A percentile compares a stretch with the other conserved stretches of the same genome.
phyloP scores from a whole-genome alignment of 2,329 filamentous ascomycete genomes.

The Stromatinia cepivora region DNA sequence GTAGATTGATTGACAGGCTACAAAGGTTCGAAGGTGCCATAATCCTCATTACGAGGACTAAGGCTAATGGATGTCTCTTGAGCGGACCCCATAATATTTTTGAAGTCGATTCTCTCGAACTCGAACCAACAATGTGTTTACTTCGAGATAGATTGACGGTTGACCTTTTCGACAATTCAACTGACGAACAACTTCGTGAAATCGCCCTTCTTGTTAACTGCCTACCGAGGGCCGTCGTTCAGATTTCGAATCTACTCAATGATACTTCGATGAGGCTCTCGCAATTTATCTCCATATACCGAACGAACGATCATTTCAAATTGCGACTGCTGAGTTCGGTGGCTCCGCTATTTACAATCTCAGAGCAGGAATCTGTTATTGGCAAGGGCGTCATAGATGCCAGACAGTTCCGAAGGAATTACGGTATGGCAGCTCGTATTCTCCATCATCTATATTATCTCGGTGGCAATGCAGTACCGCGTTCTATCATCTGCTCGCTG shows the following conservation, averaged over 20 bases:
- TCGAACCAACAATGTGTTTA: constrained; percentile 29
- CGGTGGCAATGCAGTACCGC: constrained; percentile 32
- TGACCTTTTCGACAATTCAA: constrained; percentile 25
- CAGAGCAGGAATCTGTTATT: constrained; percentile 31
- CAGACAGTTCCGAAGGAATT: constrained; percentile 29
- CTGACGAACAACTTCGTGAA: constrained; percentile 30
- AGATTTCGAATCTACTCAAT: constrained; percentile 33
- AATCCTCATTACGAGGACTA: constrained; percentile 31
- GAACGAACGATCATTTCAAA: constrained; percentile 31
- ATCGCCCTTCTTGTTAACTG: constrained; percentile 28
- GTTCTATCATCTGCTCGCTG: constrained; percentile 28
- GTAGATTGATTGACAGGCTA: constrained; percentile 28
- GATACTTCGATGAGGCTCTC: constrained; percentile 33
- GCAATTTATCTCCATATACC: constrained; percentile 34
- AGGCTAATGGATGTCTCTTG: constrained; percentile 29
- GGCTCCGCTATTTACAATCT: constrained; percentile 26
- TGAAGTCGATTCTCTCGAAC: constrained; percentile 30
- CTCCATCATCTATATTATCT: constrained; percentile 34
- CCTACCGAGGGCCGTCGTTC: constrained; percentile 33
- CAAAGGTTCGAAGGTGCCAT: constrained; percentile 30
- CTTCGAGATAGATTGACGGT: constrained; percentile 25
- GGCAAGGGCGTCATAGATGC: constrained; percentile 32
- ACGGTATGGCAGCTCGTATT: constrained; percentile 24
- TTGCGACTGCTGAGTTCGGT: constrained; percentile 32
- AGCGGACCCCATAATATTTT: constrained; percentile 31